Percentiles rank a stretch among this genome's conserved stretches.
phyloP scores from a whole-genome alignment of 495 filamentous ascomycete species.

The Pyrenula massariospora region DNA sequence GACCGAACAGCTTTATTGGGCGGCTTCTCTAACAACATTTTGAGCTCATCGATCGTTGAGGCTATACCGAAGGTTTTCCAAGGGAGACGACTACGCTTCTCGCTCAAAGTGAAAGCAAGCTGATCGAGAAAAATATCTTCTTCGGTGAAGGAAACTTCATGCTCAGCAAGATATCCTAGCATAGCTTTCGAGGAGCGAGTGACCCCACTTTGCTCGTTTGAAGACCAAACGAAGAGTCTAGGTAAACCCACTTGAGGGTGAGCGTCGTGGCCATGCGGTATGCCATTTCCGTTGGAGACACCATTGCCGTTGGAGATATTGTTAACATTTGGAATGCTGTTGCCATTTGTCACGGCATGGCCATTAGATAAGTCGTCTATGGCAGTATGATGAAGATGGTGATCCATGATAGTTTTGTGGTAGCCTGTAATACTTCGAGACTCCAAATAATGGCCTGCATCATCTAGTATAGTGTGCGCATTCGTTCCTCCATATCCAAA shows the following conservation, averaged over 20 bases:
- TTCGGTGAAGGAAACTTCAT: background rate
- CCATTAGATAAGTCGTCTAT: no score
- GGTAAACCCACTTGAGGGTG: no score
- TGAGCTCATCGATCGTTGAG: background rate
- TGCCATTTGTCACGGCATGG: no score
- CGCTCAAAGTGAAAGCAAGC: conserved; percentile 14
- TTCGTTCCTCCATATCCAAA: conserved; percentile 40
- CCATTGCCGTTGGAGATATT: no score
- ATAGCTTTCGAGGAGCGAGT: background rate
- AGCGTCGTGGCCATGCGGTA: no score
- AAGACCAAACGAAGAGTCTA: conserved; percentile 3
- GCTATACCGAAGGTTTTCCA: background rate
- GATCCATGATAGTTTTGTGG: no score
- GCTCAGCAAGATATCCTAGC: background rate
- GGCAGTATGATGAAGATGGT: no score
- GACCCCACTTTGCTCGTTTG: conserved; percentile 9
- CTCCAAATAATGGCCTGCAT: conserved; percentile 12
- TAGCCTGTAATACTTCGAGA: conserved; percentile 5
- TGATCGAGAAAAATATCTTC: conserved; percentile 9
- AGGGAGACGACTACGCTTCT: conserved; percentile 9
- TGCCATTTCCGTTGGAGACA: no score
- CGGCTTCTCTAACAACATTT: conserved; percentile 4
- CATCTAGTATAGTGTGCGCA: no score
- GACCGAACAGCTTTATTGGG: no score
- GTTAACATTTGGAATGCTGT: no score